Percentiles rank a stretch among this genome's conserved stretches.
Evolutionary conservation across 768 basidiomycete species (phyloP).

Genomic region (Exidia glandulosa): DNA sequence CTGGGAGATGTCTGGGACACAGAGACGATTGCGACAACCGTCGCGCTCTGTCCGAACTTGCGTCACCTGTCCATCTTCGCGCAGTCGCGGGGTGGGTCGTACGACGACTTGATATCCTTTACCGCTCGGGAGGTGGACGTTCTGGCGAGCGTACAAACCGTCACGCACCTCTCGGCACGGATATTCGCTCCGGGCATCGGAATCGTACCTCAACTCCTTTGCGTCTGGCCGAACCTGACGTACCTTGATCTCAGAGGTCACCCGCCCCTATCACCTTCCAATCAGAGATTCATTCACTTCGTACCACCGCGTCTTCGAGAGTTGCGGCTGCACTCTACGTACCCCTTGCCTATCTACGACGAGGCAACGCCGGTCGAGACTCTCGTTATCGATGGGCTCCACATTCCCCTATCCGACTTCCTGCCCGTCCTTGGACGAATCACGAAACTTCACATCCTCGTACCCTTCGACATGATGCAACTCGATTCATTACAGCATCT

Average conservation of each 20-base stretch:
- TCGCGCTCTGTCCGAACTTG: background rate
- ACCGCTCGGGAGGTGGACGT: background rate
- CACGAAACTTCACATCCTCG: too few species aligned
- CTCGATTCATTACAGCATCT: too few species aligned
- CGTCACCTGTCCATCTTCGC: too few species aligned
- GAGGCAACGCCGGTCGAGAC: too few species aligned
- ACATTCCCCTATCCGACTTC: too few species aligned
- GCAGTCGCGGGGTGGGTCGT: too few species aligned
- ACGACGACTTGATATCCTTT: too few species aligned
- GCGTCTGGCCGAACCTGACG: background rate
- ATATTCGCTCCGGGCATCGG: background rate
- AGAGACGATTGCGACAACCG: background rate
- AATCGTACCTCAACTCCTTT: background rate
- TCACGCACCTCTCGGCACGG: background rate
- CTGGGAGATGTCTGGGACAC: background rate
- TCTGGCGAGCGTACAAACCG: background rate
- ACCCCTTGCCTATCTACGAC: too few species aligned
- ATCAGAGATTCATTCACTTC: background rate
- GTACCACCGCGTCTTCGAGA: background rate
- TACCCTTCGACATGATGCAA: too few species aligned
- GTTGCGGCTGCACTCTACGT: background rate
- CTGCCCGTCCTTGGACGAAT: too few species aligned
- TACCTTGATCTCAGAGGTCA: background rate
- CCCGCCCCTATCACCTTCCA: background rate
- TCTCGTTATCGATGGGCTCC: too few species aligned